These are phyloP conservation scores for Pichia exigua DNA, from an alignment of 805 yeast genomes.

Conservation along the genomic window DNA sequence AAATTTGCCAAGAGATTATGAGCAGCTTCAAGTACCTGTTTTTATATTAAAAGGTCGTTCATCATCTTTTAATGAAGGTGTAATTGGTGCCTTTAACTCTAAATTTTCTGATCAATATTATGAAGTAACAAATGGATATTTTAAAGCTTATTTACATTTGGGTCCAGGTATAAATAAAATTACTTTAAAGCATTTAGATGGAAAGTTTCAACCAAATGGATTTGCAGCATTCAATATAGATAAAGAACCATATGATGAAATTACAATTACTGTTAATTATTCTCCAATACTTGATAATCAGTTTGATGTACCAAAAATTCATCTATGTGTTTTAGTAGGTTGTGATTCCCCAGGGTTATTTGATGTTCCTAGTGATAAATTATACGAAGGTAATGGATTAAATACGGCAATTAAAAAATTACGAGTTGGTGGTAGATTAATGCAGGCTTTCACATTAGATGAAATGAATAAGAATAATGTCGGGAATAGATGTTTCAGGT, in stretches of 20 bases:
- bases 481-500: conserved; percentile 70
- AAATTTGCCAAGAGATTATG: conserved; percentile 27
- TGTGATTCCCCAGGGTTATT: conserved; percentile 62
- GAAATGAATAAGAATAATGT: conserved; percentile 76
- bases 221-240: conserved; percentile 18
- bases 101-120: conserved; percentile 60
- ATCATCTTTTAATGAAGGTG: conserved; percentile 25
- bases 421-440: conserved; percentile 74
- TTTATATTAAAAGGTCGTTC: conserved; percentile 42
- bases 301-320: conserved; percentile 60
- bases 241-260: conserved; percentile 13
- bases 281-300: conserved; percentile 38
- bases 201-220: conserved; percentile 28
- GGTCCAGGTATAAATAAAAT: conserved; percentile 57
- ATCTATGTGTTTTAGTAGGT: conserved; percentile 69
- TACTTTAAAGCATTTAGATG: conserved; percentile 39
- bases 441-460: conserved; percentile 88
- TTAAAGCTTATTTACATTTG: conserved; percentile 64
- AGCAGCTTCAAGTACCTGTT: conserved; percentile 38
- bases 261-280: conserved; percentile 32
- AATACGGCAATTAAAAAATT: conserved; percentile 67
- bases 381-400: conserved; percentile 54
- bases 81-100: conserved; percentile 35
- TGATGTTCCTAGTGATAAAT: conserved; percentile 56
- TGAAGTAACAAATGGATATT: conserved; percentile 62